Evolutionary conservation across 2,329 filamentous ascomycete genomes (phyloP), one percentile per base, ranked within the genome.

Genomic region (Penicillium rolfsii): DNA sequence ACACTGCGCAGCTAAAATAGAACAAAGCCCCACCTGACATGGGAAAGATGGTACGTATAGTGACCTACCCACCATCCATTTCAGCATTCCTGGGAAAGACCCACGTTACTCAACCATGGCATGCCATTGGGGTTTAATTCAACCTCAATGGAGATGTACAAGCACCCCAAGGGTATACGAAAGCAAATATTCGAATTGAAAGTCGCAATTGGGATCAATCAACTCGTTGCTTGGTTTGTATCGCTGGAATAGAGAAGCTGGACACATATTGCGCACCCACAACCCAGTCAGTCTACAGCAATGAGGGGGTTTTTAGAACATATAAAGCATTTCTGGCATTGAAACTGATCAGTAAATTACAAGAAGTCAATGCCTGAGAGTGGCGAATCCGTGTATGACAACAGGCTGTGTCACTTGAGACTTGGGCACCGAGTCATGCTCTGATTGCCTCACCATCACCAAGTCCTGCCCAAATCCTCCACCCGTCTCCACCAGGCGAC

Each of bases 71-170:
- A 8, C 19, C 40, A 36, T 24, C 28, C 11, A 49, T 16, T 28
- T 28, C 16, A n/a, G 30, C 45, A 48, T 48, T 48, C 43, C 46
- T 3, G n/a, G 28, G 12, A 14, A 28, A 11, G 5, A 11, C 8
- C 46, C 46, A 50, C 46, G 46, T 50, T 33, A 35, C 22, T 16
- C n/a, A 35, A 22, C 40, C 40, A 43, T 22, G 28, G 46, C 28
- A 50, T 50, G n/a, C 46, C 46, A 50, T 50, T 50, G 46, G 28
- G 12, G 46, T 35, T 33, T 35, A 50, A 50, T 22, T 22, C 3
- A 35, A 50, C 46, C n/a, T 35, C n/a, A 35, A 35, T 22, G 35
- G 46, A 19, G 16, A 30, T 5, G 0, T 7, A 4, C 14, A 14
- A 30, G 2, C 1, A 16, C 9, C 9, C 11, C 45, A 4, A 16